These are phyloP conservation scores for Solanum aculeatissimum DNA, from an alignment of 305 asterid species.

Conservation along the genomic window DNA sequence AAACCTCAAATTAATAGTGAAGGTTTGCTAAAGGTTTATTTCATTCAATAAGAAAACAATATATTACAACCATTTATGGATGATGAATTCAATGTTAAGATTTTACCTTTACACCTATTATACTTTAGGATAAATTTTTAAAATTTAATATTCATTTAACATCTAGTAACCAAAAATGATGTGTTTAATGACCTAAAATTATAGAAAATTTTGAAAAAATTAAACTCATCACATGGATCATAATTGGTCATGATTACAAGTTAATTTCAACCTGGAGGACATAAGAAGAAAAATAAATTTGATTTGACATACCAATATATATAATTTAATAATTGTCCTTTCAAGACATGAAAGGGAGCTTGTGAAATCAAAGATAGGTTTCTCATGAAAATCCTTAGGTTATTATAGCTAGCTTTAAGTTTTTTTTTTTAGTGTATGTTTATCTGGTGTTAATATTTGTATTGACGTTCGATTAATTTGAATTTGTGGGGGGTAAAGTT, in stretches of 20 bases:
- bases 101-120: not conserved
- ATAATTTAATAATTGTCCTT: not conserved
- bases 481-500: not conserved
- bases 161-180: too few relatives aligned
- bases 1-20: not conserved
- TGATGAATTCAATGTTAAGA: not conserved
- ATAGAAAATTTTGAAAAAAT: not conserved
- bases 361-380: not conserved
- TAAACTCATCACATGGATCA: not conserved
- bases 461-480: fast-evolving
- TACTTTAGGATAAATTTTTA: not conserved
- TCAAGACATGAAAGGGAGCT: not conserved
- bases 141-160: too few relatives aligned
- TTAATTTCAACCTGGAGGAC: not conserved
- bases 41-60: not conserved
- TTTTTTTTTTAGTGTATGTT: not conserved
- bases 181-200: not conserved
- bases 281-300: not conserved
- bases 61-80: not conserved
- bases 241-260: not conserved
- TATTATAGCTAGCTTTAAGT: not conserved
- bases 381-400: not conserved
- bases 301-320: not conserved
- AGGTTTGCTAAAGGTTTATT: not conserved
- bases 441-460: not conserved